Base-by-base conservation (phyloP, 2,329 filamentous ascomycete species). In the Trichoderma pleuroti region DNA sequence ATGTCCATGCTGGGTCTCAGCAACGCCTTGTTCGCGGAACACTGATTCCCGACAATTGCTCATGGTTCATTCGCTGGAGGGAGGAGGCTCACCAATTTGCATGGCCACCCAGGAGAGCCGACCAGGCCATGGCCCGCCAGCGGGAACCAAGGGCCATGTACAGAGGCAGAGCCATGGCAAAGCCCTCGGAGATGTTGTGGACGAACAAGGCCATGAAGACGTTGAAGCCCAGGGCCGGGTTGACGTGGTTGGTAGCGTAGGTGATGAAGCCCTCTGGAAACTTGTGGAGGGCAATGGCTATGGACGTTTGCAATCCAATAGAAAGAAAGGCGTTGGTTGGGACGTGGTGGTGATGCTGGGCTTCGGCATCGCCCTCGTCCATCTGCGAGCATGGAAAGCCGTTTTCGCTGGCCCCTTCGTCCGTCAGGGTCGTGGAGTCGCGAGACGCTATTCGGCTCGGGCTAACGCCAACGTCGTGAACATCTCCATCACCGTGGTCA, bases 101-200 rank as follows among this genome's bases (percentile, higher is more conserved):
- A 21, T 42, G 3, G 32, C 5, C 28, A 9, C 46, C 96, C 0
- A 99, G 85, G 0, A 97, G 79, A 11, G 92, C 91, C 5, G 92
- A 91, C 90, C 93, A 97, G 71, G 92, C 81, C 83, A 98, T 96
- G 21, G 96, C 95, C 76, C 90, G 91, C 78, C 88, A 83, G 59
- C 94, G 91, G 71, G 90, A 95, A 72, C 91, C 88, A 36, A 98
- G 88, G 1, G 96, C 96, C 76, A 99, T 92, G 81, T 97, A 99
- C 0, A 99, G 85, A 0, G 96, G 96, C 0, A 99, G 83, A 0
- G 94, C 93, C 87, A 99, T 92, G 72, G 94, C 93, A 78, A 98
- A 98, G 2, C 96, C 96, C 82, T 99, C 96, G 32, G 93, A 94
- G 77, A 99, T 97, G 82, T 98, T 99, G 86, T 99, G 96, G 71